These are phyloP conservation scores for Barbarea vulgaris DNA, from an alignment of 345 rosid species.

Conservation along the genomic window DNA sequence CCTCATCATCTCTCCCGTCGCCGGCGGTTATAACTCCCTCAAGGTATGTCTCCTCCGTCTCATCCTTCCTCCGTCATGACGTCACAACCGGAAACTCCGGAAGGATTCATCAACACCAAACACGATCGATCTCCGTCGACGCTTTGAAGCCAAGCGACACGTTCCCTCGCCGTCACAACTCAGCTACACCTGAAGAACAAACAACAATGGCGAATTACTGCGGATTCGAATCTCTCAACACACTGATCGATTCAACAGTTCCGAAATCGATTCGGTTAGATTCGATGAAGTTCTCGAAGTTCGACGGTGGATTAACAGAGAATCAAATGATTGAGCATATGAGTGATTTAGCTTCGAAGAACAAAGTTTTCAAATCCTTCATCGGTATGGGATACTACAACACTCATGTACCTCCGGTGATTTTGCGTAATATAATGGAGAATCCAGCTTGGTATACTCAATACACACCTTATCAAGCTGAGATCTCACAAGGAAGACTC, in stretches of 20 bases:
- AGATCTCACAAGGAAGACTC: constrained; percentile 85
- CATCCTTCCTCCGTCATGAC: constrained; percentile 49
- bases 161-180: constrained; percentile 87
- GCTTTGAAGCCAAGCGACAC: constrained; percentile 71
- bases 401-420: constrained; percentile 80
- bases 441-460: constrained; percentile 97
- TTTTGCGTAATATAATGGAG: constrained; percentile 88
- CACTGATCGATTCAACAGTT: constrained; percentile 75
- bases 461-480: constrained; percentile 95
- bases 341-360: constrained; percentile 67
- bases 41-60: constrained; percentile 75
- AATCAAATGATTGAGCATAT: constrained; percentile 81
- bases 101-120: background rate
- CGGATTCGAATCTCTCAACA: constrained; percentile 64
- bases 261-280: constrained; percentile 81
- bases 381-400: constrained; percentile 93
- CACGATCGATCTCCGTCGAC: constrained; percentile 58
- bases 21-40: constrained; percentile 41
- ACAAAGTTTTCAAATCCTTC: constrained; percentile 71
- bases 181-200: constrained; percentile 78
- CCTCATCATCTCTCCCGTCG: constrained; percentile 31
- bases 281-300: constrained; percentile 76
- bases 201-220: constrained; percentile 62
- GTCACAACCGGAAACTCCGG: background rate
- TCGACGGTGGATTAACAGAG: constrained; percentile 79